Conservation (phyloP, 805 yeast species). For the Helenozyma baotianmanensis region DNA sequence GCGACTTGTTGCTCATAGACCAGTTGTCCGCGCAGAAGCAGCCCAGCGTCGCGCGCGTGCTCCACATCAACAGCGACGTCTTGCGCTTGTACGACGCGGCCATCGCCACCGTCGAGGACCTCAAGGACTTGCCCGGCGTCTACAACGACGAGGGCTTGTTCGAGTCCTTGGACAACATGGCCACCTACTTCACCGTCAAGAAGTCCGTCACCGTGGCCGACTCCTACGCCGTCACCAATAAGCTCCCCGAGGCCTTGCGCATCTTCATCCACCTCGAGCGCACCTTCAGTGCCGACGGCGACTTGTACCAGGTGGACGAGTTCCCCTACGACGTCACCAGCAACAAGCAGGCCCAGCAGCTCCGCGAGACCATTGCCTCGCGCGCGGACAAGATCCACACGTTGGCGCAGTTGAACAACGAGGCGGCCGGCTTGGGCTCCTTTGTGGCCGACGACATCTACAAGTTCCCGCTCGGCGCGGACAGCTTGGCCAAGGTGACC, state of each 20-base stretch:
- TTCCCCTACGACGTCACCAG: constrained; percentile 42
- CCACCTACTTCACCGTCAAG: constrained; percentile 41
- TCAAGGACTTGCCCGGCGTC: constrained; percentile 87
- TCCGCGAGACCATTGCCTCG: constrained; percentile 16
- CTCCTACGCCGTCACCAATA: constrained; percentile 36
- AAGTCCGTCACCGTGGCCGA: constrained; percentile 44
- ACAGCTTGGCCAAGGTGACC: constrained; percentile 18
- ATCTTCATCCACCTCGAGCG: constrained; percentile 26
- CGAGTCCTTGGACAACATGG: constrained; percentile 48
- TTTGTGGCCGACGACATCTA: constrained; percentile 45
- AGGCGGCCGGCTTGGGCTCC: constrained; percentile 5
- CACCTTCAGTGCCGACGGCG: constrained; percentile 10
- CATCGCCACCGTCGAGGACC: constrained; percentile 48
- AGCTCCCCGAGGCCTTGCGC: constrained; percentile 45
- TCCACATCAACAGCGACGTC: constrained; percentile 32
- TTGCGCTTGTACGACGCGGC: constrained; percentile 50
- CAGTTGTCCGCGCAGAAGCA: constrained; percentile 19
- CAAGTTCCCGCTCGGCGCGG: constrained; percentile 30
- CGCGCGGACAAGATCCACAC: constrained; percentile 32
- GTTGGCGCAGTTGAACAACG: constrained; percentile 43
- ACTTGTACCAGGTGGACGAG: constrained; percentile 29
- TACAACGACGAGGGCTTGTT: constrained; percentile 72
- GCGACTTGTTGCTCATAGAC: constrained; percentile 56
- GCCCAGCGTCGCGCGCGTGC: constrained; percentile 5
- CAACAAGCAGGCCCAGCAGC: constrained; percentile 25